phyloP scores from a whole-genome alignment of 148 eudicot species.

The Silene conica region DNA sequence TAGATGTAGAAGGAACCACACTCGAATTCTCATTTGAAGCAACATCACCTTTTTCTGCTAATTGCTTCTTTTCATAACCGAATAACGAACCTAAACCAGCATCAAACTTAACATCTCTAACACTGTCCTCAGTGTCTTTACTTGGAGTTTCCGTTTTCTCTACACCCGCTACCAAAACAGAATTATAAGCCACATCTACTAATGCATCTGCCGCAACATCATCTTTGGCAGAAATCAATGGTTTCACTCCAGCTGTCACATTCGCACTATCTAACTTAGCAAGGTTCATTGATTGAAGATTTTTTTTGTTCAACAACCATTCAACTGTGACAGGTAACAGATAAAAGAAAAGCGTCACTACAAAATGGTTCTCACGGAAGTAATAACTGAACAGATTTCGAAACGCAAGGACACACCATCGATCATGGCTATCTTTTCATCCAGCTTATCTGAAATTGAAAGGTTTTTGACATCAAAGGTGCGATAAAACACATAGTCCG shows the following conservation, averaged over 20 bases:
- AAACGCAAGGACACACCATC: constrained; percentile 46
- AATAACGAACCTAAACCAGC: constrained; percentile 6
- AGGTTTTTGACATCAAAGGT: constrained; percentile 56
- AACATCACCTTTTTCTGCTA: constrained; percentile 7
- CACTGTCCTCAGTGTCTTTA: background rate
- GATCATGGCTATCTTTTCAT: constrained; percentile 39
- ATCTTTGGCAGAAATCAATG: constrained; percentile 14
- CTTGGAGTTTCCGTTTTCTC: background rate
- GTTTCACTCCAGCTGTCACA: constrained; percentile 18
- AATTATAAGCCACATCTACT: constrained; percentile 12
- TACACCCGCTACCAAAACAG: background rate
- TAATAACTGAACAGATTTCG: constrained; percentile 19
- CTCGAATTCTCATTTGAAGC: constrained; percentile 15
- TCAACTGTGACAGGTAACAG: constrained; percentile 52
- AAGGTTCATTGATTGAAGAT: constrained; percentile 23
- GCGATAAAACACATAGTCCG: constrained; percentile 66
- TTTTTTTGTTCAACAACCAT: constrained; percentile 53
- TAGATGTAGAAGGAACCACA: constrained; percentile 10
- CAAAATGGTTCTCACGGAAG: constrained; percentile 12
- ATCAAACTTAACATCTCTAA: background rate
- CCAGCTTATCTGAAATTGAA: constrained; percentile 54
- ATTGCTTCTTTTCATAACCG: constrained; percentile 2
- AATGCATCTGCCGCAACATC: constrained; percentile 19
- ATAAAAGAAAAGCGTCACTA: constrained; percentile 27
- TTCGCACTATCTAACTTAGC: constrained; percentile 26